Evolutionary conservation across 1,284 basidiomycete genomes (phyloP).

Genomic region (Rhodofomes roseus): DNA sequence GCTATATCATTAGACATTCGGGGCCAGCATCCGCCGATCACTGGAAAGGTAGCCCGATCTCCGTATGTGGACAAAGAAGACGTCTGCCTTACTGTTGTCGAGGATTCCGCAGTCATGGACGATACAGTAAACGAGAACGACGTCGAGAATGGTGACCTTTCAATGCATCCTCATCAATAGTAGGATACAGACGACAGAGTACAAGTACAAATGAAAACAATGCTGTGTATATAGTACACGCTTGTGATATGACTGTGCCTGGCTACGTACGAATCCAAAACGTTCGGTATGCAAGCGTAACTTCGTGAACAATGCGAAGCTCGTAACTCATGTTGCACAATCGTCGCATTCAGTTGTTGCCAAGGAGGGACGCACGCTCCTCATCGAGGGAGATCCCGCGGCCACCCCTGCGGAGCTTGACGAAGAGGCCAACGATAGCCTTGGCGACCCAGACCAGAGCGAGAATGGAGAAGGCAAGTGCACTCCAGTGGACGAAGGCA

Average conservation of each 20-base stretch:
- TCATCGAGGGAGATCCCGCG: slow-evolving; percentile 71
- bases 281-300: neutral
- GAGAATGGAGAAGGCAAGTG: slow-evolving; percentile 84
- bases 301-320: neutral
- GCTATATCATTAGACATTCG: too few relatives aligned
- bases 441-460: slow-evolving; percentile 83
- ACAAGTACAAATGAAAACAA: neutral
- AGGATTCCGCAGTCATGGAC: too few relatives aligned
- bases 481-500: slow-evolving; percentile 84
- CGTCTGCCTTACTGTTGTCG: too few relatives aligned
- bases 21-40: too few relatives aligned
- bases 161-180: too few relatives aligned
- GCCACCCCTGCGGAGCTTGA: slow-evolving; percentile 39
- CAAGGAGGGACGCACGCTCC: slow-evolving; percentile 79
- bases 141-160: too few relatives aligned
- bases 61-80: too few relatives aligned
- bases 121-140: too few relatives aligned
- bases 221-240: neutral
- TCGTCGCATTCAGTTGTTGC: slow-evolving; percentile 15
- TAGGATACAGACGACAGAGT: neutral
- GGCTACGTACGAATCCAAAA: neutral
- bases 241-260: neutral
- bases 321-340: neutral
- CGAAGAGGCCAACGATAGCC: slow-evolving; percentile 52
- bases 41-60: too few relatives aligned